A percentile compares a stretch with the other conserved stretches of the same genome.
phyloP scores from a whole-genome alignment of 2,329 filamentous ascomycete genomes.

The Pseudocercospora pini-densiflorae region DNA sequence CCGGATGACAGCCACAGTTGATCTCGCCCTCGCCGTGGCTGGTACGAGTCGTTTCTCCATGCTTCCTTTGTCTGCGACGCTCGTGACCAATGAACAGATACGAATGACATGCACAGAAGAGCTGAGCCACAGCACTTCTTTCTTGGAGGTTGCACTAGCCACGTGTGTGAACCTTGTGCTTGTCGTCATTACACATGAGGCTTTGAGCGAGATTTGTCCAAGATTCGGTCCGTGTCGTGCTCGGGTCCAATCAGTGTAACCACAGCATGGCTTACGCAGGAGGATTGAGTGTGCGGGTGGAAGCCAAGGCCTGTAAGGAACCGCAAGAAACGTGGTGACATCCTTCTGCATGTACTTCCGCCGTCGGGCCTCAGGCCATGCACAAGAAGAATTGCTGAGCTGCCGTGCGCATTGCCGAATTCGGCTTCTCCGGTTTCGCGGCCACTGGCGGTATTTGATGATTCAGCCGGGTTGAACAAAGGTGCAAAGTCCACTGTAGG shows the following conservation, averaged over 20 bases:
- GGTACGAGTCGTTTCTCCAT: slow-evolving; percentile 1
- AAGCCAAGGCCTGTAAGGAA: background rate
- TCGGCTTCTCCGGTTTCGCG: slow-evolving; percentile 9
- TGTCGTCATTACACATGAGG: slow-evolving; percentile 3
- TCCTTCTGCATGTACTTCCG: slow-evolving; percentile 2
- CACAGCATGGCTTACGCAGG: background rate
- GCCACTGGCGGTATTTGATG: slow-evolving; percentile 11
- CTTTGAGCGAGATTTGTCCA: slow-evolving; percentile 6
- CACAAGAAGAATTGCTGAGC: background rate
- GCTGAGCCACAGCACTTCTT: slow-evolving; percentile 4
- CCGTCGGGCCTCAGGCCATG: slow-evolving; percentile 8
- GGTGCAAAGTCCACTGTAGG: slow-evolving; percentile 7
- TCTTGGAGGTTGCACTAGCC: background rate
- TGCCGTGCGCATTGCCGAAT: slow-evolving; percentile 2
- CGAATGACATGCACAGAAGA: background rate
- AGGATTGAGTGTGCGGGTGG: background rate
- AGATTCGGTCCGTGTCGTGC: slow-evolving; percentile 11
- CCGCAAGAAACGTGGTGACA: slow-evolving; percentile 2
- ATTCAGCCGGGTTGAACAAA: slow-evolving; percentile 7
- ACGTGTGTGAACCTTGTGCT: slow-evolving; percentile 5
- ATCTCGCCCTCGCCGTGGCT: slow-evolving; percentile 7
- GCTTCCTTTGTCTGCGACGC: background rate
- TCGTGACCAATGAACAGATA: background rate
- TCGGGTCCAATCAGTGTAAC: slow-evolving; percentile 1
- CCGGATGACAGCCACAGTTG: slow-evolving; percentile 6